Evolutionary conservation across 2,329 filamentous ascomycete species (phyloP).

Genomic region (Colletotrichum limetticola): DNA sequence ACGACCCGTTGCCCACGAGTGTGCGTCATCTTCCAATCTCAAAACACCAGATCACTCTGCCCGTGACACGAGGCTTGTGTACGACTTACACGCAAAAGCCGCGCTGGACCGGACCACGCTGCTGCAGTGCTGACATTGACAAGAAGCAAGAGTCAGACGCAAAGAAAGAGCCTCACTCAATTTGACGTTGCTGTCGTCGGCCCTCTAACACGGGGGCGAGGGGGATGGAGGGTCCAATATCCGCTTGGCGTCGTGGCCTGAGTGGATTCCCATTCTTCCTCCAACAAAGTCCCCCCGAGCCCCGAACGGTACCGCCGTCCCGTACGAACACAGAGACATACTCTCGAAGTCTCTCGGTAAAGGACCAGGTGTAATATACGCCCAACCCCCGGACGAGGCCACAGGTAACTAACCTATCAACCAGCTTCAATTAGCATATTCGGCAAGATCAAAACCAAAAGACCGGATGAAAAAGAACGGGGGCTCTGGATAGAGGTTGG

Average conservation of each 20-base stretch:
- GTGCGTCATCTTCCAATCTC: neutral
- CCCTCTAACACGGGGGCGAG: neutral
- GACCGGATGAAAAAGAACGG: neutral
- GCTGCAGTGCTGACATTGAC: neutral
- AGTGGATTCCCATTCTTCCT: neutral
- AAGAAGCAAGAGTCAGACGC: neutral
- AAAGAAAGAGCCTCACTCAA: neutral
- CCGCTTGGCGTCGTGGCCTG: slow-evolving; percentile 15
- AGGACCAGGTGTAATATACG: neutral
- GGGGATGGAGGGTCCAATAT: neutral
- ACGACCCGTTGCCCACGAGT: neutral
- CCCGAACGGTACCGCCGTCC: slow-evolving; percentile 5
- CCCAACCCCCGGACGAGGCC: neutral
- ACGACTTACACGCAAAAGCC: slow-evolving; percentile 3
- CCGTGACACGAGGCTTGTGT: neutral
- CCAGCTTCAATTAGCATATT: neutral
- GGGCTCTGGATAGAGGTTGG: neutral
- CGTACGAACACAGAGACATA: neutral
- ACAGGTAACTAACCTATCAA: neutral
- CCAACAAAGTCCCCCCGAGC: neutral
- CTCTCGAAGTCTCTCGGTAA: neutral
- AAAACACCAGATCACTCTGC: neutral
- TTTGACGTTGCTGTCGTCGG: neutral
- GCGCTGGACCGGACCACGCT: neutral
- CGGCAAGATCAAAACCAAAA: neutral